Evolutionary conservation across 371 early-diverging fungal species (phyloP).

Genomic region (Globomyces sp.): DNA sequence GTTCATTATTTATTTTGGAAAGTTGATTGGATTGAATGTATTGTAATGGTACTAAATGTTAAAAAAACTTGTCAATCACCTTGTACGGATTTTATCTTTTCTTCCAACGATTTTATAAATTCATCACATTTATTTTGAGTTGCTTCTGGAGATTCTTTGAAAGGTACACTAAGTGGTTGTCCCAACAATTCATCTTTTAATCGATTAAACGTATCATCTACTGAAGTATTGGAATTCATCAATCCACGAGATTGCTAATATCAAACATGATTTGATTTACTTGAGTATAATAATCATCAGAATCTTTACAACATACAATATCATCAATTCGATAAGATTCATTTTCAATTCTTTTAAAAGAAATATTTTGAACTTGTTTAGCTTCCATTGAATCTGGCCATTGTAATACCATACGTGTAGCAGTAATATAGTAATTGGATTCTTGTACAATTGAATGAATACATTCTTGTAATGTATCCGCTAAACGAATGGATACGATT

Average conservation of each 20-base stretch:
- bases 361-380: constrained; percentile 1
- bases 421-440: background rate
- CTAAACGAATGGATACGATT: background rate
- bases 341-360: constrained; percentile 7
- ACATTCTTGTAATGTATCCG: background rate
- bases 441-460: constrained; percentile 3
- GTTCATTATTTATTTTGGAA: background rate
- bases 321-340: constrained; percentile 8
- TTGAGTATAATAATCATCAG: constrained; percentile 7
- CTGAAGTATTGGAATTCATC: too few species aligned
- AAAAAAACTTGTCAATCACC: background rate
- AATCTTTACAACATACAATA: constrained; percentile 15
- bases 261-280: background rate
- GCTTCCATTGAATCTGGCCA: constrained; percentile 4
- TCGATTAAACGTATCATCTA: background rate
- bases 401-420: background rate
- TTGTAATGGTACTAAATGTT: background rate
- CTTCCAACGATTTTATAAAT: background rate
- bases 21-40: background rate
- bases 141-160: background rate
- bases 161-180: background rate
- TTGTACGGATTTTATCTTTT: background rate
- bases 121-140: background rate
- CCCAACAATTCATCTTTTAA: background rate
- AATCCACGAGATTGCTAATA: background rate